These are phyloP conservation scores for Umbelopsis vinacea DNA, from an alignment of 192 early-diverging fungal genomes.

Conservation along the genomic window DNA sequence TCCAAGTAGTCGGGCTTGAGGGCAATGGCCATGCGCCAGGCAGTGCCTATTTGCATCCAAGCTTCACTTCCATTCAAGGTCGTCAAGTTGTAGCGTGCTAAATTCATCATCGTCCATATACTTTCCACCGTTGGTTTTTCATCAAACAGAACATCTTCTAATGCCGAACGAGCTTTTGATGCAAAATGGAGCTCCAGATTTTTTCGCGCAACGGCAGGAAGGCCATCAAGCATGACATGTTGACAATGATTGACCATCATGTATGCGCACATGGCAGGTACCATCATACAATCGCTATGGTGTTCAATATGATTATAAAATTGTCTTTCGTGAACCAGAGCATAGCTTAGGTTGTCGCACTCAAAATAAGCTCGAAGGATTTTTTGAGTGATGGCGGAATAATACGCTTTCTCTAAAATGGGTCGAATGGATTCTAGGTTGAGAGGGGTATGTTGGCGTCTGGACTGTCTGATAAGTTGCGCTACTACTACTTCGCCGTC, in stretches of 20 bases:
- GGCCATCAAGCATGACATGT: constrained; percentile 11
- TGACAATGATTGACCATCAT: constrained; percentile 25
- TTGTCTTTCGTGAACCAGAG: constrained; percentile 6
- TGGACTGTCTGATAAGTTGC: background rate
- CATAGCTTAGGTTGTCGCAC: constrained; percentile 7
- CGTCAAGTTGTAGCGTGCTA: constrained; percentile 13
- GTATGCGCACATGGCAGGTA: constrained; percentile 22
- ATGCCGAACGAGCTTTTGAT: constrained; percentile 16
- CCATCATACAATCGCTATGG: constrained; percentile 23
- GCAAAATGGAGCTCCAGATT: constrained; percentile 21
- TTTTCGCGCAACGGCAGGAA: background rate
- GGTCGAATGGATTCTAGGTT: constrained; percentile 14
- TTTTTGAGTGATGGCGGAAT: constrained; percentile 21
- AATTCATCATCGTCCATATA: constrained; percentile 7
- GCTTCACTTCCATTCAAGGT: constrained; percentile 21
- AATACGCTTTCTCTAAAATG: constrained; percentile 5
- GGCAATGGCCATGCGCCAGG: constrained; percentile 29
- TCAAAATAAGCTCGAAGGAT: background rate
- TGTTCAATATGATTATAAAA: constrained; percentile 12
- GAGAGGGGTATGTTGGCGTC: background rate
- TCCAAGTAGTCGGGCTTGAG: constrained; percentile 26
- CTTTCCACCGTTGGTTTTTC: constrained; percentile 12
- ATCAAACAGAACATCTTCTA: constrained; percentile 29
- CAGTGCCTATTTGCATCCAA: constrained; percentile 1
- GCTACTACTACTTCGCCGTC: constrained; percentile 22